These are phyloP conservation scores for Arthrobotrys conoides DNA, from an alignment of 2,329 filamentous ascomycete genomes.

Conservation along the genomic window DNA sequence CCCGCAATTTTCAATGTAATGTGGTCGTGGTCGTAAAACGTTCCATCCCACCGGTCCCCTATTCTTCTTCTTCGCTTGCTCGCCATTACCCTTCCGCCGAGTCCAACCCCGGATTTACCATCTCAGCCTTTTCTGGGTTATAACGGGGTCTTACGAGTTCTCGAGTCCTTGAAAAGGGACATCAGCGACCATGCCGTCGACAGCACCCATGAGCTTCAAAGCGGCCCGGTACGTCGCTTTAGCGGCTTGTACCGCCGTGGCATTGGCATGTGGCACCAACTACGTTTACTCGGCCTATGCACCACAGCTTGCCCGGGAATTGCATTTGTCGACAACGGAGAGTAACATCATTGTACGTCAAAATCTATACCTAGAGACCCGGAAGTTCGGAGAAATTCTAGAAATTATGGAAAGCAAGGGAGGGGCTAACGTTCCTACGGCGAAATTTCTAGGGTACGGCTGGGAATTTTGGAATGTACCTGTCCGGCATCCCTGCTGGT, in stretches of 20 bases:
- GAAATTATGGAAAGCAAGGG: conserved; percentile 15
- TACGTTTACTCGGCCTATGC: conserved; percentile 99
- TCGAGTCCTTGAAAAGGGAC: not conserved
- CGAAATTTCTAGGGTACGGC: conserved; percentile 69
- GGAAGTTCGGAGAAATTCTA: not conserved
- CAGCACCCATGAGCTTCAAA: conserved; percentile 54
- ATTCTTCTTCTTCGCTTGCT: conserved; percentile 17
- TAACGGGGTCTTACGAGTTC: not conserved
- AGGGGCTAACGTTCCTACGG: conserved; percentile 61
- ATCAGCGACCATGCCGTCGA: conserved; percentile 49
- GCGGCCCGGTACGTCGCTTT: conserved; percentile 60
- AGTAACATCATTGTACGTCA: conserved; percentile 85
- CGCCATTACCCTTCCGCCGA: conserved; percentile 11
- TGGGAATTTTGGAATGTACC: conserved; percentile 95
- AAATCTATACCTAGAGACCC: not conserved
- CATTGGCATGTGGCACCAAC: conserved; percentile 88
- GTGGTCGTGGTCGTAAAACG: conserved; percentile 15
- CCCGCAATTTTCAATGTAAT: conserved; percentile 36
- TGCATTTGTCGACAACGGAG: conserved; percentile 90
- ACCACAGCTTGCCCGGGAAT: conserved; percentile 89
- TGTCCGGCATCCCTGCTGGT: conserved; percentile 87
- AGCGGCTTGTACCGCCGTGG: conserved; percentile 76
- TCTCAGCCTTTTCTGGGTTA: not conserved
- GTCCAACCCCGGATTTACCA: conserved; percentile 2
- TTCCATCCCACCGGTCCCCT: conserved; percentile 28